Base-by-base conservation (phyloP, 225 moss, liverwort and hornwort genomes). In the Straminergon stramineum region DNA sequence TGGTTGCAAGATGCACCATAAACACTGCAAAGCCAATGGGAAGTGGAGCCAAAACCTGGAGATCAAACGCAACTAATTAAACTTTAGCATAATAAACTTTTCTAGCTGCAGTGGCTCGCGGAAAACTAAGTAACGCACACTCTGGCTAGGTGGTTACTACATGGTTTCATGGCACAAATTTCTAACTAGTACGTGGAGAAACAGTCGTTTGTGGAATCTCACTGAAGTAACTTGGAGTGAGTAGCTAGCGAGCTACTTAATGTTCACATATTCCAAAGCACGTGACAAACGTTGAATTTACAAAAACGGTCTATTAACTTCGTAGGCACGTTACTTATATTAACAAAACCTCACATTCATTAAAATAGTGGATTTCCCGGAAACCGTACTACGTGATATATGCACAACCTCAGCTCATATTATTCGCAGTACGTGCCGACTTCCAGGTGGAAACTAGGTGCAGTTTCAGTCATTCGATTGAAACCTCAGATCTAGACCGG, bases 11-110 rank as follows among this genome's bases (percentile, higher is more conserved):
- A 41, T 94, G 91, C 79, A 94, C 94, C 89, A 92, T 74, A 39
- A 94, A 94, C 30, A 94, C 94, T 56, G 94, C 94, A 63, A 94
- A 94, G 43, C 94, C 94, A 53, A 94, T 94, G 43, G 94, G 94
- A 73, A 94, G 92, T 13, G 94, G 94, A 65, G 94, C 94, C 84
- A 94, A 31, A 31, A 94, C 94, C 94, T 94, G 89, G 70, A 27
- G 55, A 84, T 43, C 56, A 10, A 84, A 26, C 20, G 13, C 55
- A 58, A 60, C 11, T 5, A 35, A 56, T 53, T 2, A 65, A 74
- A 39, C 14, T 58, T 81, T 35, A 31, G 39, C 28, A 70, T 4
- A 21, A 13, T 17, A 27, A 41, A 53, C 17, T n/a, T 76, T 30
- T 76, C 28, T 21, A 37, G 14, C 48, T 63, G 28, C 86, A 27